Evolutionary conservation across 1,284 basidiomycete species (phyloP).

Genomic region (Sanghuangporus baumii): DNA sequence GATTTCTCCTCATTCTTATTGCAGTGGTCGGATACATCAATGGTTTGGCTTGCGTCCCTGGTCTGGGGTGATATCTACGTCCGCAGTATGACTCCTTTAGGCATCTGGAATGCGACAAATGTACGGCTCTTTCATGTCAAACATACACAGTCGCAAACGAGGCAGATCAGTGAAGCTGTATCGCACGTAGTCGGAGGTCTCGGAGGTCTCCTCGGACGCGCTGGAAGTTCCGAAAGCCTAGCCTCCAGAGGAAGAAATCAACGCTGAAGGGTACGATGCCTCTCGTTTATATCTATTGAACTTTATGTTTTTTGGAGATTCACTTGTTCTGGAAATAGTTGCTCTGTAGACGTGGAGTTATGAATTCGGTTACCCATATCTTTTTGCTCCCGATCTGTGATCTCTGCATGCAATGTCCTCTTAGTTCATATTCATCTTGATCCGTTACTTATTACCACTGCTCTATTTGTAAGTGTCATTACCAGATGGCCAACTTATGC

Average conservation of each 20-base stretch:
- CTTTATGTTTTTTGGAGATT: background rate
- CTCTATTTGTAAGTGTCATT: too few relatives aligned
- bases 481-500: too few relatives aligned
- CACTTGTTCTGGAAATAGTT: too few relatives aligned
- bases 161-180: conserved; percentile 71
- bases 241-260: conserved; percentile 7
- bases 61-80: conserved; percentile 94
- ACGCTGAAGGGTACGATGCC: background rate
- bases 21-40: conserved; percentile 85
- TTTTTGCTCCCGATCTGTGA: too few relatives aligned
- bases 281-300: background rate
- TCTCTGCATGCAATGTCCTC: too few relatives aligned
- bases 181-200: conserved; percentile 67
- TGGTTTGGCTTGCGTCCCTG: conserved; percentile 84
- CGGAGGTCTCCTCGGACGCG: conserved; percentile 32
- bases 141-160: conserved; percentile 62
- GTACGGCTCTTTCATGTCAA: conserved; percentile 87
- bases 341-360: too few relatives aligned
- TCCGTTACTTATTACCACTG: too few relatives aligned
- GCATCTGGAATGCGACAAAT: conserved; percentile 83
- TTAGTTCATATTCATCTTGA: too few relatives aligned
- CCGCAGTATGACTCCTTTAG: conserved; percentile 76
- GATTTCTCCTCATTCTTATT: background rate
- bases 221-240: conserved; percentile 15
- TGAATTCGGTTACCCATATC: too few relatives aligned